Conservation (phyloP, 306 rosid genomes). For the Mucuna pruriens region DNA sequence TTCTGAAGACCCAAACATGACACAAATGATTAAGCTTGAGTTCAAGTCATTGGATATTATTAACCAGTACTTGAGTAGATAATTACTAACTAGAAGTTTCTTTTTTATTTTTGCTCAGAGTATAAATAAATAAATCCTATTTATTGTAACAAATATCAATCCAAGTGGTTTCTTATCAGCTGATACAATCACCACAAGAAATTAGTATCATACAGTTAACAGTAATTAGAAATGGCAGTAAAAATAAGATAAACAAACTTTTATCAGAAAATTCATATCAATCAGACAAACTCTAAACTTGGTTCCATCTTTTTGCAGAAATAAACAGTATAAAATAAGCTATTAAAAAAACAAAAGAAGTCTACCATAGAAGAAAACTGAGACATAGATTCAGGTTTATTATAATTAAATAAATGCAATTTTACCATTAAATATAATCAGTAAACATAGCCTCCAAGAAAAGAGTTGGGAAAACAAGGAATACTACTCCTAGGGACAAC, state of each 20-base stretch:
- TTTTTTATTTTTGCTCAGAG: not conserved
- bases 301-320: not conserved
- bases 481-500: not conserved
- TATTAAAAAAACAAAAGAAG: not conserved
- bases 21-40: not conserved
- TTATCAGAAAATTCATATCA: not conserved
- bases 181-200: not conserved
- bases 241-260: not conserved
- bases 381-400: not conserved
- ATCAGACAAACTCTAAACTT: not conserved
- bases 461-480: not conserved
- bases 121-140: not conserved
- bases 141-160: not conserved
- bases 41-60: not conserved
- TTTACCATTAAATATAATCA: not conserved
- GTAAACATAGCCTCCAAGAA: not conserved
- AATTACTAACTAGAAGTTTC: no score
- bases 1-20: not conserved
- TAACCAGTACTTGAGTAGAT: no score
- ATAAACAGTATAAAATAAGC: not conserved
- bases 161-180: not conserved
- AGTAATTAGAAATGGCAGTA: not conserved
- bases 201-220: not conserved
- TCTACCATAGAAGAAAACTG: not conserved
- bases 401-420: not conserved